phyloP scores from a whole-genome alignment of 2,329 filamentous ascomycete genomes.

The Colletotrichum sp. region DNA sequence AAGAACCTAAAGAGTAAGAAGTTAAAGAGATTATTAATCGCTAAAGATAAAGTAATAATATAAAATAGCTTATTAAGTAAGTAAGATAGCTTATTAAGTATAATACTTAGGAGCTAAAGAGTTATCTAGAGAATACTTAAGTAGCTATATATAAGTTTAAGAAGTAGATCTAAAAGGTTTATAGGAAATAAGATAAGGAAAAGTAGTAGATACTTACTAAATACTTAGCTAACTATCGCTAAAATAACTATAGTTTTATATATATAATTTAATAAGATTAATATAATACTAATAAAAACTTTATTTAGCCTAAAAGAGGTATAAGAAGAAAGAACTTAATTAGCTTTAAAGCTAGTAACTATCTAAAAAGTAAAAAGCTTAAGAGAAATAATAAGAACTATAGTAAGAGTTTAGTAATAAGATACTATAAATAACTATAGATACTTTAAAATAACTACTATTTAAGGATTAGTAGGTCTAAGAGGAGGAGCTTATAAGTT shows the following conservation, averaged over 20 bases:
- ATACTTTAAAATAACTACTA: no score
- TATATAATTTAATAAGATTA: no score
- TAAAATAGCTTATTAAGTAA: neutral
- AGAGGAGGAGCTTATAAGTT: no score
- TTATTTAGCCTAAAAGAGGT: neutral
- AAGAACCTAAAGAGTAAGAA: neutral
- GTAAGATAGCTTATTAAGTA: neutral
- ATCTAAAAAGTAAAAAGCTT: neutral
- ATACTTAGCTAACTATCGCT: neutral
- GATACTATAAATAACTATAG: neutral
- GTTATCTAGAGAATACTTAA: neutral
- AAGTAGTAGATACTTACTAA: neutral
- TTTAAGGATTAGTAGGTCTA: no score
- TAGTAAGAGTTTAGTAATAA: neutral
- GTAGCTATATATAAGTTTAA: neutral
- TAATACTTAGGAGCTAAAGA: neutral
- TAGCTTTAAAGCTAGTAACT: neutral
- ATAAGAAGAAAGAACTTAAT: neutral
- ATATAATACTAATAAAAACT: no score
- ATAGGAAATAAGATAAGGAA: neutral
- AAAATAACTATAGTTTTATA: no score
- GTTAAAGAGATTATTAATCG: neutral
- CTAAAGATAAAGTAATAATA: neutral
- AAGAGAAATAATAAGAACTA: neutral
- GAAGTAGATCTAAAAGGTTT: neutral